phyloP scores from a whole-genome alignment of 768 basidiomycete species.

The Boletus speciosus region DNA sequence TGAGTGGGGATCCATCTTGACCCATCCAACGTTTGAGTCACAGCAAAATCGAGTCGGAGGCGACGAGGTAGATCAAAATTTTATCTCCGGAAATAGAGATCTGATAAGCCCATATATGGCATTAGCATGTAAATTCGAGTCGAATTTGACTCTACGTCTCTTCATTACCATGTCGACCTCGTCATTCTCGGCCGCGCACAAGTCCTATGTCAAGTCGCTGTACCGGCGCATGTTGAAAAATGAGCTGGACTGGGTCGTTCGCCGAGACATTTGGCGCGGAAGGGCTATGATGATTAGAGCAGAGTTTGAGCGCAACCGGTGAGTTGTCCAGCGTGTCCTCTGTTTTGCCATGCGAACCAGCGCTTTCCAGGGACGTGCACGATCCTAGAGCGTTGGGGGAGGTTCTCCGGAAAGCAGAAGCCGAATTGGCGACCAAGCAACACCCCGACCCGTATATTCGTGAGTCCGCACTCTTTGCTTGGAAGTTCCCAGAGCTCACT shows the following conservation, averaged over 20 bases:
- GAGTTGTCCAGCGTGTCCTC: conserved; percentile 21
- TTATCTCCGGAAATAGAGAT: not conserved
- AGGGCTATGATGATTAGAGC: conserved; percentile 86
- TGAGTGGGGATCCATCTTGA: conserved; percentile 74
- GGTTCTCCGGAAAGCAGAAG: conserved; percentile 81
- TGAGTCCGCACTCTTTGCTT: conserved; percentile 43
- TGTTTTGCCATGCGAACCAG: not conserved
- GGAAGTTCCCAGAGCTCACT: conserved; percentile 1
- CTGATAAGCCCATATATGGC: conserved; percentile 13
- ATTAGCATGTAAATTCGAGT: conserved; percentile 11
- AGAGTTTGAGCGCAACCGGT: conserved; percentile 92
- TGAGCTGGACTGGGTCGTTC: conserved; percentile 85
- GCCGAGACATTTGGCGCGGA: conserved; percentile 81
- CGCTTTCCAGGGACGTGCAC: conserved; percentile 59
- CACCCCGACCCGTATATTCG: conserved; percentile 95
- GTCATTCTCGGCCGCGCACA: conserved; percentile 71
- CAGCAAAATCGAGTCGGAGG: not conserved
- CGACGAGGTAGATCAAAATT: not conserved
- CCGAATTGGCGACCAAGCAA: conserved; percentile 53
- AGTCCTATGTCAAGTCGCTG: conserved; percentile 85
- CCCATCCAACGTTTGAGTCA: not conserved
- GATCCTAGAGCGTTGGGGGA: conserved; percentile 78
- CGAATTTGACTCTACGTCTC: not conserved
- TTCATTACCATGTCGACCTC: conserved; percentile 41
- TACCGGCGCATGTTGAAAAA: conserved; percentile 87